Conservation (phyloP, 1,139 yeast genomes). For the Candida sojae region DNA sequence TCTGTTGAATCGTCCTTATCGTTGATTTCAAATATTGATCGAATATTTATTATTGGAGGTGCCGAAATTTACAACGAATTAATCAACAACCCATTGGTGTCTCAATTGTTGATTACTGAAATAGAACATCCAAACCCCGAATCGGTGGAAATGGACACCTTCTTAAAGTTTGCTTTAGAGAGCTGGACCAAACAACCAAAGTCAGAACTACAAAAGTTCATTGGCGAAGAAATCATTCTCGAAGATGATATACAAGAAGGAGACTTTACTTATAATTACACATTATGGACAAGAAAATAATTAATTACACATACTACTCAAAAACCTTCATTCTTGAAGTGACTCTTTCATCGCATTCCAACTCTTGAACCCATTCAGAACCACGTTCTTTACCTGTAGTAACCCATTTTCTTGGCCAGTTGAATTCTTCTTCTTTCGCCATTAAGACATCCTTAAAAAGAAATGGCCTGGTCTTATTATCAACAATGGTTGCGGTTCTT, state of each 20-base stretch:
- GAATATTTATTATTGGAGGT: slow-evolving; percentile 88
- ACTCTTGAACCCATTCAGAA: slow-evolving; percentile 88
- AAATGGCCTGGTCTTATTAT: slow-evolving; percentile 58
- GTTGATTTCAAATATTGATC: slow-evolving; percentile 35
- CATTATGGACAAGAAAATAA: slow-evolving; percentile 16
- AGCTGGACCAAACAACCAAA: slow-evolving; percentile 38
- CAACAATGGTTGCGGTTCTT: slow-evolving; percentile 60
- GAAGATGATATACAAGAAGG: slow-evolving; percentile 48
- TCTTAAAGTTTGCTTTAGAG: slow-evolving; percentile 40
- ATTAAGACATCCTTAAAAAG: slow-evolving; percentile 53
- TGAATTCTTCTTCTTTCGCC: slow-evolving; percentile 72
- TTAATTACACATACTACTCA: slow-evolving; percentile 18
- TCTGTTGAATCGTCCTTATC: slow-evolving; percentile 50
- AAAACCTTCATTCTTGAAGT: slow-evolving; percentile 57
- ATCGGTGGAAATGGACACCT: slow-evolving; percentile 65
- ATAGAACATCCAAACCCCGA: slow-evolving; percentile 36
- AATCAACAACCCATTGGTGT: slow-evolving; percentile 42
- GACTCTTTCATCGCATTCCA: slow-evolving; percentile 70
- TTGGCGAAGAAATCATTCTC: slow-evolving; percentile 38
- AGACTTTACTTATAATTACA: slow-evolving; percentile 17
- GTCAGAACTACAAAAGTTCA: slow-evolving; percentile 38
- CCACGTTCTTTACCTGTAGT: slow-evolving; percentile 64
- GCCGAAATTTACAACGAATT: slow-evolving; percentile 76
- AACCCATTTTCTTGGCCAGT: slow-evolving; percentile 93
- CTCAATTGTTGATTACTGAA: slow-evolving; percentile 74